A percentile compares a stretch with the other conserved stretches of the same genome.
Conservation (phyloP, 495 filamentous ascomycete species). For the Astrocystis sublimbata region DNA sequence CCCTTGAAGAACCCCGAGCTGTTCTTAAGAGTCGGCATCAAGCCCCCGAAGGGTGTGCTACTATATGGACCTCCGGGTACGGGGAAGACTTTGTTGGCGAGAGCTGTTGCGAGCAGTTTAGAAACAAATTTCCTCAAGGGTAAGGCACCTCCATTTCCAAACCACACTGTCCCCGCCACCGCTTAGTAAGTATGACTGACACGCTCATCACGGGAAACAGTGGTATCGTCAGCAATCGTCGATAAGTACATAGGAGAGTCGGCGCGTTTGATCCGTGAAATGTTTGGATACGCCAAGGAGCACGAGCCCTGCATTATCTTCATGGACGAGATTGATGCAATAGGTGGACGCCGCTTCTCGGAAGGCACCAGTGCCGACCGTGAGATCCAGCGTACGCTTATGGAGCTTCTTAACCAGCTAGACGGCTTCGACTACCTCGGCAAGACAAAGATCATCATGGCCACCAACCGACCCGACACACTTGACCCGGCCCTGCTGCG, state of each 20-base stretch:
- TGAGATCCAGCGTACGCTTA: slow-evolving; percentile 97
- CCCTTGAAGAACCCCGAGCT: slow-evolving; percentile 98
- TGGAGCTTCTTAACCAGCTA: slow-evolving; percentile 98
- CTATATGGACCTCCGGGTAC: slow-evolving; percentile 98
- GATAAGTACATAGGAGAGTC: slow-evolving; percentile 99
- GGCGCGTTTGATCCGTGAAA: slow-evolving; percentile 94
- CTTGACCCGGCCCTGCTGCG: slow-evolving; percentile 92
- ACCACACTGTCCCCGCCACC: not conserved
- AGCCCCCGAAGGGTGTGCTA: slow-evolving; percentile 96
- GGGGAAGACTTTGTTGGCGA: slow-evolving; percentile 92
- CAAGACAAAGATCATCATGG: slow-evolving; percentile 99
- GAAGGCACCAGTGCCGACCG: slow-evolving; percentile 98
- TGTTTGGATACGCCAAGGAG: slow-evolving; percentile 99
- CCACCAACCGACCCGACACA: slow-evolving; percentile 97
- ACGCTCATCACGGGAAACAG: slow-evolving; percentile 45
- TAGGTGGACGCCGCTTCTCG: slow-evolving; percentile 95
- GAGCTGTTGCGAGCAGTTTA: slow-evolving; percentile 93
- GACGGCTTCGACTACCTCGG: slow-evolving; percentile 99
- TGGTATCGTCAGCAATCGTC: slow-evolving; percentile 99
- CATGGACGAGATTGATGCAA: slow-evolving; percentile 99
- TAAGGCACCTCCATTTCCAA: slow-evolving; percentile 36
- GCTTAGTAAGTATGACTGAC: slow-evolving; percentile 16
- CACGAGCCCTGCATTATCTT: slow-evolving; percentile 99
- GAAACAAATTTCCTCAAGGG: slow-evolving; percentile 99
- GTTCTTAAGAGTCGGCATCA: slow-evolving; percentile 96